Base-by-base conservation (phyloP, 2,329 filamentous ascomycete genomes). In the Aureobasidium musti region DNA sequence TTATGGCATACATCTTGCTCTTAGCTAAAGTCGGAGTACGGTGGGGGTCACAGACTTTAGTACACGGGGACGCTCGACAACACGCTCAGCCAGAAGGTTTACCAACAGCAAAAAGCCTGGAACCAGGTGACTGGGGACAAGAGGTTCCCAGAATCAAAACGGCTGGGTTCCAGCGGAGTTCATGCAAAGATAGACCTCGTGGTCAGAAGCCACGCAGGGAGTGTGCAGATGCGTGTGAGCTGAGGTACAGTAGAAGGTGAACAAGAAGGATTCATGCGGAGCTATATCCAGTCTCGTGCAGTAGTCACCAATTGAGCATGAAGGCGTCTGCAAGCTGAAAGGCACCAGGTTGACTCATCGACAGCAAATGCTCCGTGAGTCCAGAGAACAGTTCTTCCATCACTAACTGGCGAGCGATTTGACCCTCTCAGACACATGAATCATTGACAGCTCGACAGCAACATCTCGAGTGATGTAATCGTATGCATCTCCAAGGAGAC, bases 401-500 rank as follows among this genome's bases (percentile, higher is more conserved):
- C 26, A 49, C 39, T 47, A 23, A 35, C 37, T 33, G 54, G 54
- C 54, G 28, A 59, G 37, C 26, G 7, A 33, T 19, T 59, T 45
- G 37, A 30, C 26, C 37, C 37, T 39, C 26, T 30, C 23, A 30
- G 19, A 19, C 54, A 28, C n/a, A 26, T 10, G n/a, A 49, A 6
- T 19, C n/a, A 60, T 30, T 26, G 23, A n/a, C 37, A 35, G 37
- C 47, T 45, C 54, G 53, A 59, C 37, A 26, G 39, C 21, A 26
- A 23, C 14, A 21, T 35, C 17, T 37, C 43, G 11, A 26, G 30
- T 60, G 57, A 47, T 47, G 39, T n/a, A 47, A 49, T 60, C 28
- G 28, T 49, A 60, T 49, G 57, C 57, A 60, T 17, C 41, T 47
- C 41, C 14, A 49, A 60, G 57, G 57, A 60, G 57, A 47, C 19